Base-by-base conservation (phyloP, 1,284 basidiomycete genomes). In the Cerioporus squamosus region DNA sequence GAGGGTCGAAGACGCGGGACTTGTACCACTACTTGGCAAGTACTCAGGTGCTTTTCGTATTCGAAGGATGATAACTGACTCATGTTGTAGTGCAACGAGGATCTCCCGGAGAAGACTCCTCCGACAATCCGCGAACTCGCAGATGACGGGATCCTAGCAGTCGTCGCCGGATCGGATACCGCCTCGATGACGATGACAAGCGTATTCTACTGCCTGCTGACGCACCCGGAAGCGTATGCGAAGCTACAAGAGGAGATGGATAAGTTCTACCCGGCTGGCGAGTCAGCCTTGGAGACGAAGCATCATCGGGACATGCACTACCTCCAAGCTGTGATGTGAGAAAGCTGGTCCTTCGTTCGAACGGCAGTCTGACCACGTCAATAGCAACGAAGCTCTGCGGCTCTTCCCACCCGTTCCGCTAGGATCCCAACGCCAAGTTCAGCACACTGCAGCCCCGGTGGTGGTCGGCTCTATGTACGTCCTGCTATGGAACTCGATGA, bases 371-470 rank as follows among this genome's bases (percentile, higher is more conserved):
- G 39, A 23, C 51, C 1, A 22, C 15, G 36, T 50, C 53, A 62
- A 24, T 66, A 88, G 86, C 57, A 84, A 86, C 42, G 86, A 88
- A 68, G 69, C 78, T 0, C 65, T 88, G 44, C 76, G 87, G 45
- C 70, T 88, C 40, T 76, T 77, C 40, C 83, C 86, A 15, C 76
- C 85, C 14, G 72, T 86, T 15, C 75, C 79, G 10, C 80, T 78
- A 22, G 80, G 79, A 40, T 76, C 81, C 23, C 80, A 83, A 51
- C 79, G 86, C 43, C 72, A 76, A 18, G 74, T 69, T 0, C 56
- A 47, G 6, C 40, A 18, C 18, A 7, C 6, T 17, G 10, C 8
- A 1, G 18, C 18, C 4, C 40, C 40, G 6, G n/a, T 43, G 1
- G 22, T 43, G 14, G 40, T 22, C 9, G 40, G 40, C 18, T 43